A percentile compares a stretch with the other conserved stretches of the same genome.
These are phyloP conservation scores for Quercus lobata DNA, from an alignment of 331 rosid genomes.

Conservation along the genomic window DNA sequence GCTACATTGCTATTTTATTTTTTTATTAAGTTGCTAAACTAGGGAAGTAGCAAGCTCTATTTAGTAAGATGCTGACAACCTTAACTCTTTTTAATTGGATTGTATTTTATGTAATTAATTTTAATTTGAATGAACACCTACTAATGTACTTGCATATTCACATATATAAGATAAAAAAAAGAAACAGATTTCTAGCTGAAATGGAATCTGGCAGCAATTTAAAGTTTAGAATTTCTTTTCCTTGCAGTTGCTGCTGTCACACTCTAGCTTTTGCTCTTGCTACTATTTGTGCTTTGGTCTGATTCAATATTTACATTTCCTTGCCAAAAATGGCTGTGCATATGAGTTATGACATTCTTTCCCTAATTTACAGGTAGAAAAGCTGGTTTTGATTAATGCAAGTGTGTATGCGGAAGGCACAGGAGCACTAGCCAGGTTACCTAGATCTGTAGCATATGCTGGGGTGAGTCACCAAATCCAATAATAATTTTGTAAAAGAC, in stretches of 20 bases:
- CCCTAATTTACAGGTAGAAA: slow-evolving; percentile 38
- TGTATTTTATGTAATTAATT: not conserved
- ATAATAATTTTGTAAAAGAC: not conserved
- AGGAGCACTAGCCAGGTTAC: slow-evolving; percentile 31
- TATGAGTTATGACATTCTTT: not conserved
- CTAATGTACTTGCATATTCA: not conserved
- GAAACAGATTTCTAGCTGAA: not conserved
- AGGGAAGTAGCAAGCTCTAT: not conserved
- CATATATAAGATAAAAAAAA: not conserved
- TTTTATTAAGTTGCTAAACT: not conserved
- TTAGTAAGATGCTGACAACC: not conserved
- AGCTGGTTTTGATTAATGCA: slow-evolving; percentile 55
- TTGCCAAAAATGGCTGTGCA: not conserved
- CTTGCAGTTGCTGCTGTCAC: not conserved
- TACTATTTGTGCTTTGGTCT: not conserved
- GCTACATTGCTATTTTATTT: not conserved
- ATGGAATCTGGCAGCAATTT: not conserved
- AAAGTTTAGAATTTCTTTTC: not conserved
- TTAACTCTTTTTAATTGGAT: not conserved
- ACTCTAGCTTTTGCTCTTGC: not conserved
- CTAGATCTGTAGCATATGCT: slow-evolving; percentile 35
- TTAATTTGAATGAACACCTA: not conserved
- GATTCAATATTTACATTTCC: not conserved
- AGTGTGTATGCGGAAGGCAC: slow-evolving; percentile 49
- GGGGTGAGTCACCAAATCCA: slow-evolving; percentile 32